phyloP scores from a whole-genome alignment of 2,329 filamentous ascomycete genomes.

The Fusarium aywerte region DNA sequence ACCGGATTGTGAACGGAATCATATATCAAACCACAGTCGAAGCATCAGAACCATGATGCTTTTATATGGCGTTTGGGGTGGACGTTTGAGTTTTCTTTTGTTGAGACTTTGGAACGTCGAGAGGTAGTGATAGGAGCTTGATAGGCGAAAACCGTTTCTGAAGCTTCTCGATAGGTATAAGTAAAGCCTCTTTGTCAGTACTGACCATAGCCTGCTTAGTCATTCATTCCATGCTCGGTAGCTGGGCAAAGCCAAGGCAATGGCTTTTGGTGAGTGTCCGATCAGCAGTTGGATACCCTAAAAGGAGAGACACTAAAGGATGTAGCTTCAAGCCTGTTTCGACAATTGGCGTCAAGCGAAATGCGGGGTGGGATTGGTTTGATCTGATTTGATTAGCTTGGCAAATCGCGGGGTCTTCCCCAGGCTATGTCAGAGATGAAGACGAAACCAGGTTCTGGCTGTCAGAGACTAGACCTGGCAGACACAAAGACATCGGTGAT shows the following conservation, averaged over 20 bases:
- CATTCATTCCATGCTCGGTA: constrained; percentile 57
- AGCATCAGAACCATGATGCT: too few relatives aligned
- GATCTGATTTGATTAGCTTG: background rate
- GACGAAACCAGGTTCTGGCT: constrained; percentile 51
- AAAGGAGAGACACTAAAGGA: background rate
- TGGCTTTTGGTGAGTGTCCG: constrained; percentile 49
- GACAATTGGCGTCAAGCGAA: background rate
- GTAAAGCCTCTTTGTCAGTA: background rate
- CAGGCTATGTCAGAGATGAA: constrained; percentile 62
- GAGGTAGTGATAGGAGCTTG: constrained; percentile 52
- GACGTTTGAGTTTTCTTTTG: too few relatives aligned
- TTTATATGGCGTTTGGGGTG: too few relatives aligned
- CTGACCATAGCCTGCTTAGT: background rate
- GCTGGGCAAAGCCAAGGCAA: constrained; percentile 50
- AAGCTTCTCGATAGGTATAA: too few relatives aligned
- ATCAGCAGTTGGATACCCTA: background rate
- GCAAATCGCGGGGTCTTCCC: constrained; percentile 48
- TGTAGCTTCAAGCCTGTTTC: constrained; percentile 5
- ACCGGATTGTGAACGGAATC: too few relatives aligned
- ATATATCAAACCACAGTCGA: too few relatives aligned
- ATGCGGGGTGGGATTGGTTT: constrained; percentile 3
- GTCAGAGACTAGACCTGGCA: background rate
- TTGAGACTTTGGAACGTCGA: too few relatives aligned
- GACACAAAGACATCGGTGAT: background rate
- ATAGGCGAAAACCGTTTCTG: too few relatives aligned